phyloP scores from a whole-genome alignment of 176 grass and related monocot genomes.

The Thinopyrum elongatum region DNA sequence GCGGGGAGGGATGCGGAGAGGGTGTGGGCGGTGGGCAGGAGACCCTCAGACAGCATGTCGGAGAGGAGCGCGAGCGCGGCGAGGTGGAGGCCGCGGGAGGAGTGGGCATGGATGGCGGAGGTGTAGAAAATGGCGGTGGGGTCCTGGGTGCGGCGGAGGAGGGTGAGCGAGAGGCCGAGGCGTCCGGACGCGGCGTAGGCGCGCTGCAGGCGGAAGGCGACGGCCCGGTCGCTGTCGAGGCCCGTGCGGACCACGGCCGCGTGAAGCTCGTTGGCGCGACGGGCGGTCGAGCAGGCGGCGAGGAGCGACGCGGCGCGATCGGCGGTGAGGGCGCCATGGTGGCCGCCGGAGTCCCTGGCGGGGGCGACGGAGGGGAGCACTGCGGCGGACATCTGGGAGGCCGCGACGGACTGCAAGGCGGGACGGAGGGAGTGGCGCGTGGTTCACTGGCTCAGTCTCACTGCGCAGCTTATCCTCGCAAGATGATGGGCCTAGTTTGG shows the following conservation, averaged over 20 bases:
- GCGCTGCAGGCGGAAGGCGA: slow-evolving; percentile 78
- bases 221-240: slow-evolving; percentile 45
- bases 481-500: neutral
- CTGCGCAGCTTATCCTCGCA: slow-evolving; percentile 30
- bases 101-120: slow-evolving; percentile 73
- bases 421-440: neutral
- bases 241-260: slow-evolving; percentile 54
- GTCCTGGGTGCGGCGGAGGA: slow-evolving; percentile 53
- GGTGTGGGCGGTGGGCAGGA: slow-evolving; percentile 65
- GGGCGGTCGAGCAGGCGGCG: slow-evolving; percentile 37
- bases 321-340: slow-evolving; percentile 19
- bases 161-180: slow-evolving; percentile 49
- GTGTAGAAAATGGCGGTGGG: slow-evolving; percentile 77
- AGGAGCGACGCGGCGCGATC: slow-evolving; percentile 50
- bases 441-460: slow-evolving; percentile 7
- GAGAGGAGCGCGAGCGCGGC: slow-evolving; percentile 68
- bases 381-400: slow-evolving; percentile 25
- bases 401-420: slow-evolving; percentile 20
- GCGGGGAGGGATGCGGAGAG: slow-evolving; percentile 70
- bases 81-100: slow-evolving; percentile 50
- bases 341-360: neutral
- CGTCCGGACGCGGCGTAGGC: slow-evolving; percentile 56
- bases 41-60: slow-evolving; percentile 55
- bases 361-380: neutral
- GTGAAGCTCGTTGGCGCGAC: slow-evolving; percentile 61